A percentile compares a stretch with the other conserved stretches of the same genome.
These are phyloP conservation scores for Persicaria tinctoria DNA, from an alignment of 148 eudicot genomes.

Conservation along the genomic window DNA sequence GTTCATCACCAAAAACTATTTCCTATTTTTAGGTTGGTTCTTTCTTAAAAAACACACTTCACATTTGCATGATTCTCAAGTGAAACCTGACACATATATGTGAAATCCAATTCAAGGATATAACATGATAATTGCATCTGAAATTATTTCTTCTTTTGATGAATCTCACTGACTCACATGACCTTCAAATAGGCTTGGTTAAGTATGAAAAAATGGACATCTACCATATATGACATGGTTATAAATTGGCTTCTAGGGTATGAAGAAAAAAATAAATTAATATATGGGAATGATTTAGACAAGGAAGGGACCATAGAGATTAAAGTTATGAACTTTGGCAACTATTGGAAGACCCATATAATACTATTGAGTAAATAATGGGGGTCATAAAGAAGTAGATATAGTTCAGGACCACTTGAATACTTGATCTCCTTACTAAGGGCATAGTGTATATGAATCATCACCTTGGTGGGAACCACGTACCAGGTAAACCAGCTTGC, in stretches of 20 bases:
- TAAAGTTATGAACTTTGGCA: not conserved
- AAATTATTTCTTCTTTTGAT: not conserved
- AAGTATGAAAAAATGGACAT: no score
- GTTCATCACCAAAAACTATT: no score
- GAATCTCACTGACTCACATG: not conserved
- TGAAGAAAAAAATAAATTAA: not conserved
- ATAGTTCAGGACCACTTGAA: constrained; percentile 5
- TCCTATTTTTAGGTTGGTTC: no score
- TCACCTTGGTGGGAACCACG: no score
- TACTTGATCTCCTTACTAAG: not conserved
- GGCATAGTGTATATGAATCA: not conserved
- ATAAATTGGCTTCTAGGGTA: not conserved
- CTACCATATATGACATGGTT: not conserved
- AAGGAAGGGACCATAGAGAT: not conserved
- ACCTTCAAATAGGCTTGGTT: no score
- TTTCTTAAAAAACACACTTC: no score
- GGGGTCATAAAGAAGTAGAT: not conserved
- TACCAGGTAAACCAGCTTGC: no score
- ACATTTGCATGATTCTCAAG: no score
- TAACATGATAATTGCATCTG: no score
- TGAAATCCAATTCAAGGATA: no score
- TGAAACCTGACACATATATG: no score
- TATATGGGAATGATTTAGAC: not conserved
- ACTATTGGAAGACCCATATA: not conserved
- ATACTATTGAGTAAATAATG: not conserved